These are phyloP conservation scores for Didymella keratinophila DNA, from an alignment of 2,329 filamentous ascomycete genomes.

Conservation along the genomic window DNA sequence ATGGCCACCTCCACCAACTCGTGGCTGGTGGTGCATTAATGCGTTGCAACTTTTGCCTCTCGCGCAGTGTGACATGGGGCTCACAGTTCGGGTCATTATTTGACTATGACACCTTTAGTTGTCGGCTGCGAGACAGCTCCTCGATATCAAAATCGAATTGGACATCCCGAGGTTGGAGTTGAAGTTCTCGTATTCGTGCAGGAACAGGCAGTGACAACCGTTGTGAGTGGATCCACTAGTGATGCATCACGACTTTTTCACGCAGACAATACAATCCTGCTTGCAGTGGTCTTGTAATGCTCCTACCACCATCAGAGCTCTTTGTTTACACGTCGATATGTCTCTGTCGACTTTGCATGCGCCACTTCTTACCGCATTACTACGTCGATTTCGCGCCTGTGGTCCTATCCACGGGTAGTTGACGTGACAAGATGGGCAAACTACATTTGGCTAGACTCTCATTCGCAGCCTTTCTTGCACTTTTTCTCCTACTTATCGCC, in stretches of 20 bases:
- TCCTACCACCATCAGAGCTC: neutral
- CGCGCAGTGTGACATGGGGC: neutral
- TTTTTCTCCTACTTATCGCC: neutral
- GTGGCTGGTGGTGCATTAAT: neutral
- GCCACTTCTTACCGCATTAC: neutral
- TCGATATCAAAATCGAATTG: neutral
- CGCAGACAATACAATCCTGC: neutral
- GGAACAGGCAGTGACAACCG: neutral
- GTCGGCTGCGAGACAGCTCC: neutral
- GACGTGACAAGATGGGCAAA: neutral
- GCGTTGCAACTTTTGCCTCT: neutral
- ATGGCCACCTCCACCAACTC: neutral
- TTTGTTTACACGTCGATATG: neutral
- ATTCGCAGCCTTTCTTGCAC: neutral
- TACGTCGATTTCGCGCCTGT: neutral
- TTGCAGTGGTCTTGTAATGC: neutral
- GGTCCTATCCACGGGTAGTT: neutral
- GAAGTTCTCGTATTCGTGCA: neutral
- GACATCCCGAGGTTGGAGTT: neutral
- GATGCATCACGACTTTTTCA: neutral
- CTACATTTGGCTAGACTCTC: neutral
- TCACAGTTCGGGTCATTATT: neutral
- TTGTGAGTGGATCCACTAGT: neutral
- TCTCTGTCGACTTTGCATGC: neutral
- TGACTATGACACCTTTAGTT: neutral